Percentiles rank a stretch among this genome's conserved stretches.
Evolutionary conservation across 805 yeast genomes (phyloP).

Genomic region (Cyberlindnera veronae): DNA sequence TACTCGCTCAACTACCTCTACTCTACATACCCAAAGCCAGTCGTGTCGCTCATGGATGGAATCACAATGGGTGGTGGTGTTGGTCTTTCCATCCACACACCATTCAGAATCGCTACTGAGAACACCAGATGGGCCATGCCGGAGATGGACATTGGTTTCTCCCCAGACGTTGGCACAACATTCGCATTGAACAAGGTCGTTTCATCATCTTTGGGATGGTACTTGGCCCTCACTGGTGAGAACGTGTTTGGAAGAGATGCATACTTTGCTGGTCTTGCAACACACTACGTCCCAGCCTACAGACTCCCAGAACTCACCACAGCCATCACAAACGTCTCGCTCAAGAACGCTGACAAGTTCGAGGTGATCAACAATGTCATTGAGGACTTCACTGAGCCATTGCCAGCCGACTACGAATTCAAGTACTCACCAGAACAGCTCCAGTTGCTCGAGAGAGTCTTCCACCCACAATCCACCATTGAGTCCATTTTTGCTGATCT

Average conservation of each 20-base stretch:
- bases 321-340: constrained; percentile 48
- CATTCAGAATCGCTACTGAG: constrained; percentile 92
- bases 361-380: constrained; percentile 63
- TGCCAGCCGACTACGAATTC: constrained; percentile 61
- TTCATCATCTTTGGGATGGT: constrained; percentile 81
- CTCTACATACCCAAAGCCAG: constrained; percentile 83
- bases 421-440: constrained; percentile 55
- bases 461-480: constrained; percentile 44
- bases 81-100: constrained; percentile 85
- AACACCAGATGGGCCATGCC: constrained; percentile 95
- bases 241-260: constrained; percentile 74
- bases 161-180: constrained; percentile 94
- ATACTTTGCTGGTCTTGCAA: constrained; percentile 81
- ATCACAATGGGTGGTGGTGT: constrained; percentile 99
- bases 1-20: constrained; percentile 76
- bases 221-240: constrained; percentile 83
- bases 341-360: constrained; percentile 28
- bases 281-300: constrained; percentile 78
- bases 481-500: constrained; percentile 48
- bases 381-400: constrained; percentile 70
- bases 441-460: constrained; percentile 63
- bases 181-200: constrained; percentile 76
- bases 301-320: constrained; percentile 58
- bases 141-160: constrained; percentile 93
- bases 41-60: constrained; percentile 84